Conservation (phyloP, 2,329 filamentous ascomycete species). For the Chrysoporthe deuterocubensis region DNA sequence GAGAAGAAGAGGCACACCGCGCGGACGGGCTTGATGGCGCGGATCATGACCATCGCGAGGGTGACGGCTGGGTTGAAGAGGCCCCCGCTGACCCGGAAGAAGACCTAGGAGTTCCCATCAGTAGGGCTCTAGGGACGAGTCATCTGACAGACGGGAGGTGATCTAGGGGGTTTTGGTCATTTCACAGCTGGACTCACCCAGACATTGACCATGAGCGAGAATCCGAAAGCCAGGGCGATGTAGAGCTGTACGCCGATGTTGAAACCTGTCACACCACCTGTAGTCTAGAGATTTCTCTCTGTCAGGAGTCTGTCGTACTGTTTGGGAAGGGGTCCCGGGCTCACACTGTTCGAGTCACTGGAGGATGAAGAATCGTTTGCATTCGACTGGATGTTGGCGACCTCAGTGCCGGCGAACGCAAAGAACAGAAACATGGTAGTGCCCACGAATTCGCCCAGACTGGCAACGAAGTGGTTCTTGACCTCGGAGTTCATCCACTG, state of each 20-base stretch:
- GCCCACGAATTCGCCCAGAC: conserved; percentile 46
- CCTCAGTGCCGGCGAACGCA: conserved; percentile 41
- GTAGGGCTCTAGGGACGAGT: background rate
- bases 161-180: no score
- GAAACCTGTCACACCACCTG: conserved; percentile 30
- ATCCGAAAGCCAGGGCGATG: conserved; percentile 47
- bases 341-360: conserved; percentile 36
- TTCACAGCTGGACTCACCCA: conserved; percentile 40
- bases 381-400: conserved; percentile 32
- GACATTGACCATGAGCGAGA: conserved; percentile 51
- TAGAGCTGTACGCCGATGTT: conserved; percentile 37
- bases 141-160: no score
- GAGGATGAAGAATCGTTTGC: conserved; percentile 29
- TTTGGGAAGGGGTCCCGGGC: background rate
- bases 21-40: conserved; percentile 50
- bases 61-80: conserved; percentile 50
- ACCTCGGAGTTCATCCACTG: conserved; percentile 52
- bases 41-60: conserved; percentile 55
- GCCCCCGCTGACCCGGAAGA: conserved; percentile 51
- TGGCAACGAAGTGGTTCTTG: conserved; percentile 49
- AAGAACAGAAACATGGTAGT: conserved; percentile 51
- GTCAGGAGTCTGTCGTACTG: background rate
- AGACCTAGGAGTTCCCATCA: conserved; percentile 34
- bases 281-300: conserved; percentile 35
- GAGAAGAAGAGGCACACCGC: conserved; percentile 52